Base-by-base conservation (phyloP, 805 yeast species). In the Kluyveromyces lactis region DNA sequence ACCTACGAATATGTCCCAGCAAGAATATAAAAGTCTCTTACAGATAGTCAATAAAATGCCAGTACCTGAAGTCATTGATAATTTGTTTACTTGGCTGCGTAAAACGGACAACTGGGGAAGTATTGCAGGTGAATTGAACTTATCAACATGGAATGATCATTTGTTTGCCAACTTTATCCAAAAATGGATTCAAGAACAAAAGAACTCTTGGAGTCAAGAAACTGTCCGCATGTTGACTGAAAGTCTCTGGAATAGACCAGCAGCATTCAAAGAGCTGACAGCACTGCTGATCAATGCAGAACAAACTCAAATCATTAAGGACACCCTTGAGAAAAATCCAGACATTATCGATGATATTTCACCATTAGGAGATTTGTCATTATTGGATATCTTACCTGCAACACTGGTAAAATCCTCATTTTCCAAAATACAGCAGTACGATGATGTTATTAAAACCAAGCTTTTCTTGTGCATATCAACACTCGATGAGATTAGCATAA, bases 41-140 rank as follows among this genome's bases (percentile, higher is more conserved):
- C 38, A 36, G 11, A 46, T 51, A 21, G 49, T 53, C 15, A 35
- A 42, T 24, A 23, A 31, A 8, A 38, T 44, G 11, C 53, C 54
- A 11, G 39, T 38, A 3, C 23, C 42, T 9, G 39, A 39, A 12
- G 48, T 52, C 2, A 40, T 55, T 3, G 48, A 45, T 7, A 50
- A 45, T 33, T 40, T 51, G 9, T 33, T 53, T 33, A 34, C 38
- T 16, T 33, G 48, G 17, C 42, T 42, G 12, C 18, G 38, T 4
- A 53, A 46, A 32, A 35, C 40, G 2, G 18, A 24, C 26, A 24
- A 17, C 21, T 26, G 33, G 17, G 31, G 32, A 6, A 44, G 45
- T 18, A n/a, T 48, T 10, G 42, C 42, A 17, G 21, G 35, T 6
- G 16, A 35, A 17, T 29, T 50, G 21, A 31, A 39, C 4, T 26